Percentiles rank a stretch among this genome's conserved stretches.
Evolutionary conservation across 2,329 filamentous ascomycete genomes (phyloP).

Genomic region (Verticillium tricorpus): DNA sequence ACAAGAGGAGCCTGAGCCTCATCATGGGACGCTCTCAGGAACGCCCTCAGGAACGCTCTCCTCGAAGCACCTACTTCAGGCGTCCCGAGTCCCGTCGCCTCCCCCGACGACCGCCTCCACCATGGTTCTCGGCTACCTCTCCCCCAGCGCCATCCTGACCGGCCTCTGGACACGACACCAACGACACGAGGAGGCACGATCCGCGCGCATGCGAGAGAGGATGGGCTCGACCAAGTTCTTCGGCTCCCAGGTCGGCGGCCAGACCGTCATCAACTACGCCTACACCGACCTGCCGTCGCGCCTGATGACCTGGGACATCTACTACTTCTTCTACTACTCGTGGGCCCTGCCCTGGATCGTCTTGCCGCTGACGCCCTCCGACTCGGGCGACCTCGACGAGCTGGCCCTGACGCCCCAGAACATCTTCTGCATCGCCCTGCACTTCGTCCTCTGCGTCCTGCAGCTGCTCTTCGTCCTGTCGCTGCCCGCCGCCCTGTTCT

Average conservation of each 20-base stretch:
- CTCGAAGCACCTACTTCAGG: neutral
- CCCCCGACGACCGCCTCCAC: neutral
- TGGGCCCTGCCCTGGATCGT: conserved; percentile 58
- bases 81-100: neutral
- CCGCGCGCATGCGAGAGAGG: conserved; percentile 1
- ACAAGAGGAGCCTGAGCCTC: neutral
- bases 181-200: neutral
- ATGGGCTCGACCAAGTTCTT: conserved; percentile 43
- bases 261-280: conserved; percentile 54
- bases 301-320: conserved; percentile 48
- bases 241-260: conserved; percentile 53
- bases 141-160: neutral
- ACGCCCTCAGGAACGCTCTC: no score
- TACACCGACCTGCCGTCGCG: conserved; percentile 54
- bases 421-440: conserved; percentile 50
- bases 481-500: conserved; percentile 44
- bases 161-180: neutral
- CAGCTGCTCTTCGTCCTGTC: conserved; percentile 58
- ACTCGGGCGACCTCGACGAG: conserved; percentile 57
- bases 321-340: conserved; percentile 48
- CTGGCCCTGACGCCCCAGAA: conserved; percentile 56
- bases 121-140: neutral
- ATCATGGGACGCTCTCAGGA: neutral
- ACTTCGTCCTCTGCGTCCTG: conserved; percentile 52
- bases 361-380: conserved; percentile 49